phyloP scores from a whole-genome alignment of 345 rosid species.

The Lepidium sativum region DNA sequence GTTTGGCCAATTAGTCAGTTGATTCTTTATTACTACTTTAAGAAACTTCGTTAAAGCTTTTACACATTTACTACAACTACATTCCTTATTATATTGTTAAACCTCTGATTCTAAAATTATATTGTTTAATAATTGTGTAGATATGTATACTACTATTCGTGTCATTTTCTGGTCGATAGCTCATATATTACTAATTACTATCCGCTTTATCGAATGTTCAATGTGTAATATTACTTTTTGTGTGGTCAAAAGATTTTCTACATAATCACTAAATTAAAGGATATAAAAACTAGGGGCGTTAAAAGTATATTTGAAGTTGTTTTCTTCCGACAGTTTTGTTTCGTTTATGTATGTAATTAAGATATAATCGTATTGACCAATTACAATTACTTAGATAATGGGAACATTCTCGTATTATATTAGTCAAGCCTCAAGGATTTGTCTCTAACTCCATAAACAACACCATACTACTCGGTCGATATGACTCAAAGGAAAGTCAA shows the following conservation, averaged over 20 bases:
- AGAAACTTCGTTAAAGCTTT: constrained; percentile 6
- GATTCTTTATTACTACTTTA: neutral
- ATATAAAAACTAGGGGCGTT: neutral
- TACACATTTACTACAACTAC: neutral
- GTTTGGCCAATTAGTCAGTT: constrained; percentile 6
- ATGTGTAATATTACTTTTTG: too few species aligned
- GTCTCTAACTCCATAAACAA: constrained; percentile 5
- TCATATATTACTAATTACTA: neutral
- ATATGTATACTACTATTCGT: neutral
- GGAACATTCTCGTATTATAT: constrained; percentile 2
- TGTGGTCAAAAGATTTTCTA: neutral
- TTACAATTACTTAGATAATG: neutral
- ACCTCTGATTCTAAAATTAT: neutral
- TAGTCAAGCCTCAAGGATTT: constrained; percentile 1
- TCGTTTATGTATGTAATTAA: neutral
- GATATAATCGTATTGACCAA: neutral
- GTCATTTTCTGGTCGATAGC: neutral
- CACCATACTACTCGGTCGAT: neutral
- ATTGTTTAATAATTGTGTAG: neutral
- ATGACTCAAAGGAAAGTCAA: constrained; percentile 13
- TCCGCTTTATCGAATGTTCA: neutral
- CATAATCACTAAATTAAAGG: neutral
- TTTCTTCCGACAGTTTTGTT: neutral
- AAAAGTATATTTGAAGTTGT: neutral
- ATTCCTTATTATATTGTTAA: neutral